A percentile compares a stretch with the other conserved stretches of the same genome.
Conservation (phyloP, 1,284 basidiomycete genomes). For the Papiliotrema nemorosa region DNA sequence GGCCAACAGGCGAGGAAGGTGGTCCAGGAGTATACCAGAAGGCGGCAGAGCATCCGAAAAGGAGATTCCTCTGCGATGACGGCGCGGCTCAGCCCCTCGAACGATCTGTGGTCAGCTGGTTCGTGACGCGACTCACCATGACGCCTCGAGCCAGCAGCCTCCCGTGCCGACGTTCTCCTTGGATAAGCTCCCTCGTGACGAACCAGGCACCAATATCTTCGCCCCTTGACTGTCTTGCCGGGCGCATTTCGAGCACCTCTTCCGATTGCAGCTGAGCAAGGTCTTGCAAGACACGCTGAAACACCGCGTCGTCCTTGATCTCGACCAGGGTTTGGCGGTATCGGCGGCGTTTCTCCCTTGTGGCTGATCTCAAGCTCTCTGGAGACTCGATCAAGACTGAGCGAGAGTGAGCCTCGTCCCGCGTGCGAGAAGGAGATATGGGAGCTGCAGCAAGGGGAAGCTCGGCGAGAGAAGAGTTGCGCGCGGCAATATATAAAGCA, state of each 20-base stretch:
- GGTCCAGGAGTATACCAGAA: constrained; percentile 8
- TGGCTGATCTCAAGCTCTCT: neutral
- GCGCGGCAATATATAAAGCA: neutral
- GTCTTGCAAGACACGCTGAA: constrained; percentile 24
- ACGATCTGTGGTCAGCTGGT: too few species aligned
- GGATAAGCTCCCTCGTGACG: constrained; percentile 31
- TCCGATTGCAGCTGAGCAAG: constrained; percentile 13
- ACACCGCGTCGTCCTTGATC: constrained; percentile 29
- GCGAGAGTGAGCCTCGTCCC: neutral
- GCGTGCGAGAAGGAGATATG: neutral
- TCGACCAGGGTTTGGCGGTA: constrained; percentile 29
- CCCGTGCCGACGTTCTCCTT: constrained; percentile 30
- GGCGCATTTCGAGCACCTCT: neutral
- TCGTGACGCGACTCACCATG: constrained; percentile 24
- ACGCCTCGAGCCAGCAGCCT: constrained; percentile 25
- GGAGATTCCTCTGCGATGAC: neutral
- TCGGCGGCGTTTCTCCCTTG: constrained; percentile 5
- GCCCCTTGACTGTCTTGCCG: too few species aligned
- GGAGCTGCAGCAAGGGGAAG: neutral
- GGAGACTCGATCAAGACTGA: neutral
- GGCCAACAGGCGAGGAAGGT: constrained; percentile 20
- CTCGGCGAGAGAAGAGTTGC: neutral
- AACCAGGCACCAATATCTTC: constrained; percentile 29
- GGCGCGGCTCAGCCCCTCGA: neutral
- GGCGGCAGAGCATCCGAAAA: neutral